Evolutionary conservation across 1,284 basidiomycete genomes (phyloP).

Genomic region (Cryptococcus deneoformans): DNA sequence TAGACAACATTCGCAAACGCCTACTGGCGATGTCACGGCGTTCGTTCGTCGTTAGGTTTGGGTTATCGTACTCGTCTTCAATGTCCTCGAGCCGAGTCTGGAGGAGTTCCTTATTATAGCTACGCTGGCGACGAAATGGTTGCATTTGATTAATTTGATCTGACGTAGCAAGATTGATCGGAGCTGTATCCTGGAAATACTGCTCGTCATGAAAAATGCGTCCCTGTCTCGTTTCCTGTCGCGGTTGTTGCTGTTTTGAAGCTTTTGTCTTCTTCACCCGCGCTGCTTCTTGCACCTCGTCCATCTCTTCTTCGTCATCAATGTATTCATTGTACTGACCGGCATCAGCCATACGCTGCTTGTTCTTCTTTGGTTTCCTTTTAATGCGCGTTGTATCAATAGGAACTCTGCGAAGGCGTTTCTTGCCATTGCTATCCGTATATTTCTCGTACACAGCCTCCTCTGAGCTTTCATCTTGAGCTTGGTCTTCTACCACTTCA

Average conservation of each 20-base stretch:
- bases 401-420: neutral
- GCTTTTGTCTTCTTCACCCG: neutral
- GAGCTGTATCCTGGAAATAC: no score
- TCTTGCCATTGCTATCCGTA: constrained; percentile 6
- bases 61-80: no score
- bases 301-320: constrained; percentile 7
- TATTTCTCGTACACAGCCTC: constrained; percentile 5
- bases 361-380: neutral
- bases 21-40: no score
- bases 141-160: no score
- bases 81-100: no score
- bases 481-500: neutral
- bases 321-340: neutral
- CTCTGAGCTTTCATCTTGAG: constrained; percentile 4
- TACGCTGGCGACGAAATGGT: no score
- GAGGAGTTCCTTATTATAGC: no score
- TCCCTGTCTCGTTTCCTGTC: neutral
- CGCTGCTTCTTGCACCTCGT: neutral
- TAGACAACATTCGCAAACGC: no score
- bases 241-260: neutral
- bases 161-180: no score
- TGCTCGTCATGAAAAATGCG: neutral
- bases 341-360: neutral
- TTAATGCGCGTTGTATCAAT: neutral
- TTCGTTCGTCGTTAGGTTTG: no score